Evolutionary conservation across 169 alveolate species (phyloP).

Genomic region (Plasmodium gonderi): DNA sequence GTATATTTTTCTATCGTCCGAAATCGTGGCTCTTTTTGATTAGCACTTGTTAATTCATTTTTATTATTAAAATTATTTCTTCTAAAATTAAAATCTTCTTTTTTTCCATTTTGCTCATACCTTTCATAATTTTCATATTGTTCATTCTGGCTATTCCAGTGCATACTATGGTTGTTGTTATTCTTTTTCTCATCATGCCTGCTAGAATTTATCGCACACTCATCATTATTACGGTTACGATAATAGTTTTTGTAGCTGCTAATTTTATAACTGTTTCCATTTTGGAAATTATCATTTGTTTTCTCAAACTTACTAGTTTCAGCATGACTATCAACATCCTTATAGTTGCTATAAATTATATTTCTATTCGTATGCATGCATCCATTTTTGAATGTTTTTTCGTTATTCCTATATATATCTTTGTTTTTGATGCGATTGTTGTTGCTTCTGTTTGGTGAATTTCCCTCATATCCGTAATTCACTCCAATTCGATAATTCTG

Average conservation of each 20-base stretch:
- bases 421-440: neutral
- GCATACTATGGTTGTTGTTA: neutral
- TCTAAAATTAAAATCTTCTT: slow-evolving; percentile 8
- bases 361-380: neutral
- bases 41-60: neutral
- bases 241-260: neutral
- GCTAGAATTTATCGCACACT: neutral
- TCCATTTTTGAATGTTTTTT: neutral
- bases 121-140: neutral
- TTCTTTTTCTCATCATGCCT: neutral
- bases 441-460: neutral
- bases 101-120: slow-evolving; percentile 10
- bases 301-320: neutral
- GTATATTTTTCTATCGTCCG: neutral
- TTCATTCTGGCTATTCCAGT: neutral
- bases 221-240: neutral
- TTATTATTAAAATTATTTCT: slow-evolving; percentile 19
- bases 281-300: slow-evolving; percentile 11
- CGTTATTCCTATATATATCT: slow-evolving; percentile 11
- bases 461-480: neutral
- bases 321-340: neutral
- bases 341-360: neutral
- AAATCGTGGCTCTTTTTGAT: neutral
- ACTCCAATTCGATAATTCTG: no score
- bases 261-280: neutral